phyloP scores from a whole-genome alignment of 306 rosid genomes.

The peach (Prunus persica) region DNA sequence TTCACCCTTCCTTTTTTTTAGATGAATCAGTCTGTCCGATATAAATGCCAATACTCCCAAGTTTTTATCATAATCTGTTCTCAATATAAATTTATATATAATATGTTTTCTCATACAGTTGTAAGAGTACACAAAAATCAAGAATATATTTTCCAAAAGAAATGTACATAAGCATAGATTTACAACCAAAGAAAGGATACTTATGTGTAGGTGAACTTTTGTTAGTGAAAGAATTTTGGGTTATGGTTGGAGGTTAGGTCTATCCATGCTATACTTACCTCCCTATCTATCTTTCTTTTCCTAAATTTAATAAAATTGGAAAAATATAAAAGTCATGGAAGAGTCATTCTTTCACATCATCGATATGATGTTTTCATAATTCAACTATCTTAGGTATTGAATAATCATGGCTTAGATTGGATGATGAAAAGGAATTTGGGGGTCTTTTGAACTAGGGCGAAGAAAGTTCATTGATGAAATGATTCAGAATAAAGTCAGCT shows the following conservation, averaged over 20 bases:
- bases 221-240: constrained; percentile 17
- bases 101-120: no score
- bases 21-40: constrained; percentile 18
- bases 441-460: not conserved
- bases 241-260: constrained; percentile 56
- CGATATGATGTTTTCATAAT: not conserved
- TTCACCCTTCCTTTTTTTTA: constrained; percentile 11
- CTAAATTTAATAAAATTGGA: constrained; percentile 2
- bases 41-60: constrained; percentile 15
- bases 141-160: no score
- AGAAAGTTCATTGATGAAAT: not conserved
- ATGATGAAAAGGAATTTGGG: not conserved
- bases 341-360: not conserved
- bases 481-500: not conserved
- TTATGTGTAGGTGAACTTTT: not conserved
- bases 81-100: no score
- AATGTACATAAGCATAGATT: no score
- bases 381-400: not conserved
- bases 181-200: not conserved
- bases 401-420: not conserved
- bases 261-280: constrained; percentile 29
- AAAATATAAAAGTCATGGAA: not conserved
- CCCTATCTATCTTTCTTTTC: not conserved
- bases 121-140: no score
- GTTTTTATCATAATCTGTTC: no score